Conservation (phyloP, 148 eudicot species). For the Vaccinium vitisidaea region DNA sequence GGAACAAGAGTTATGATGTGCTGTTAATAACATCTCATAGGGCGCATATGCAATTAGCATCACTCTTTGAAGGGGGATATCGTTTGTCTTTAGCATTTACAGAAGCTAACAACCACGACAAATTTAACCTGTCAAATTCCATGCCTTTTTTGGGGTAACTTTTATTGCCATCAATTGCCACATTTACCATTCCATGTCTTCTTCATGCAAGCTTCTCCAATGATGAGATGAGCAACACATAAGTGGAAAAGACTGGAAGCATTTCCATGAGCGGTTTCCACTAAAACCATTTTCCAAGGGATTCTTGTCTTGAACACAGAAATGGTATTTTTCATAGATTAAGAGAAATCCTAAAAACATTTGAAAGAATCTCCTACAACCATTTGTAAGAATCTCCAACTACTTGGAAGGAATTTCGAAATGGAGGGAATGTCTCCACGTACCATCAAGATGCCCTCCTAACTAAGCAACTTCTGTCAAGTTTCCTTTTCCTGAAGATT, state of each 20-base stretch:
- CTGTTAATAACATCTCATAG: neutral
- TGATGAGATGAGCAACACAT: neutral
- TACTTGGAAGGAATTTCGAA: neutral
- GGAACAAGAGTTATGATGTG: neutral
- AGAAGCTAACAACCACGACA: neutral
- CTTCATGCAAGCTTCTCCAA: conserved; percentile 7
- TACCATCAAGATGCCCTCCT: neutral
- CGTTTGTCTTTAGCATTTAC: neutral
- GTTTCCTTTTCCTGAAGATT: neutral
- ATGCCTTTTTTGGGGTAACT: neutral
- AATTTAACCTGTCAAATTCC: neutral
- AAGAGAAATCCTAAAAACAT: neutral
- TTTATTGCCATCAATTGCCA: neutral
- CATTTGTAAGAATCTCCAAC: neutral
- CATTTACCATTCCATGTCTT: neutral
- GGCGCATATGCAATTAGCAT: neutral
- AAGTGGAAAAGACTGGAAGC: neutral
- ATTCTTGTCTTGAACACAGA: neutral
- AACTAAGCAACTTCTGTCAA: neutral
- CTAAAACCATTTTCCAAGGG: neutral
- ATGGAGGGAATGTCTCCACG: neutral
- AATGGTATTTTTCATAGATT: neutral
- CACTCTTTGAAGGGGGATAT: neutral
- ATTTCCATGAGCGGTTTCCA: neutral
- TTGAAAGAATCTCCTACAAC: neutral